Evolutionary conservation across 2,329 filamentous ascomycete species (phyloP), one percentile per base, ranked within the genome.

Genomic region (Teratosphaeriaceae sp.): DNA sequence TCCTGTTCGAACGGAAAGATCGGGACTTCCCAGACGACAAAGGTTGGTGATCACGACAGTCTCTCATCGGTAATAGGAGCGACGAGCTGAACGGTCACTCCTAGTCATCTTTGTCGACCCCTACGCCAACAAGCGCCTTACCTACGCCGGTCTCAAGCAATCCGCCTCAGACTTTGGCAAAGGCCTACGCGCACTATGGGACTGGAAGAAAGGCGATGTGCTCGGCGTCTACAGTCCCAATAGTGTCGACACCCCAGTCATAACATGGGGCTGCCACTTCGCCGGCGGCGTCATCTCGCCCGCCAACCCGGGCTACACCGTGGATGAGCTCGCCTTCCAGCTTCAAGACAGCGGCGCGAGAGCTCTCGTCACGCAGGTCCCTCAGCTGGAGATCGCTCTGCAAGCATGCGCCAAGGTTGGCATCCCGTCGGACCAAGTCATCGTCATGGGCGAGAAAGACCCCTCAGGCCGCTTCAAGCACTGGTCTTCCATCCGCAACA

Each of bases 261-360:
- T 88, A 39, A 85, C 78, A 63, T 86, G 85, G 71, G 89, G 88
- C 20, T 75, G 79, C 7, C 79, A 84, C 51, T 95, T 87, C 85
- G 84, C 87, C 1, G 89, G 88, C 36, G 88, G 85, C 22, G 71
- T 87, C 39, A 68, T 87, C 9, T 88, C 83, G 13, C 88, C 89
- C 0, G 88, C 87, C 2, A 96, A 96, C 59, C 88, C 88, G 16
- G 79, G 81, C 3, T 95, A 95, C 66, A 94, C 85, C 0, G 78
- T 77, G 11, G 79, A 86, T 8, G 90, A 97, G 65, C 74, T 96
- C 23, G 80, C 84, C 4, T 88, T 85, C 57, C 89, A 96, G 67
- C 75, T 97, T 47, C 79, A 79, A 55, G 85, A 94, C 63, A 83
- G 83, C 0, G 75, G 78, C 1, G 85, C 87, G 23, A 85, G 80